Conservation (phyloP, 495 filamentous ascomycete species). For the Talaromyces liani region DNA sequence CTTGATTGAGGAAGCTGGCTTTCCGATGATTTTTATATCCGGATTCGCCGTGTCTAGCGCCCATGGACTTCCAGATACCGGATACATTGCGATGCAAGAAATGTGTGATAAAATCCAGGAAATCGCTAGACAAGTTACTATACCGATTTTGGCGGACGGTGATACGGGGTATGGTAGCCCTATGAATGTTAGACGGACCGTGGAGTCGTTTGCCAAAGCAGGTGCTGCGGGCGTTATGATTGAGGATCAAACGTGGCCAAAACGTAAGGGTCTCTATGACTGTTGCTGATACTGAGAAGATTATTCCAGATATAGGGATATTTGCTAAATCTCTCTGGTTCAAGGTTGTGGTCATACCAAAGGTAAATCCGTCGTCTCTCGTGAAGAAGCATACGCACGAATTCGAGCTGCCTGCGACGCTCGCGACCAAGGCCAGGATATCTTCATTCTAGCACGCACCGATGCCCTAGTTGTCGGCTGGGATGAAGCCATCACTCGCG, state of each 20-base stretch:
- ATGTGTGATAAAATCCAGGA: slow-evolving; percentile 37
- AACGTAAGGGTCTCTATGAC: slow-evolving; percentile 15
- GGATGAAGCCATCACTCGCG: slow-evolving; percentile 31
- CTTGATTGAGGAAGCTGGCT: slow-evolving; percentile 33
- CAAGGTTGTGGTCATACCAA: slow-evolving; percentile 38
- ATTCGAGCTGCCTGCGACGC: slow-evolving; percentile 34
- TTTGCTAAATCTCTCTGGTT: background rate
- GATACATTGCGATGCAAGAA: slow-evolving; percentile 36
- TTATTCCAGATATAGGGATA: background rate
- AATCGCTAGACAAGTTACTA: slow-evolving; percentile 21
- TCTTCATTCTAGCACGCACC: slow-evolving; percentile 35
- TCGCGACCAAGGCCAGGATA: slow-evolving; percentile 32
- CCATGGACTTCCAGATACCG: slow-evolving; percentile 33
- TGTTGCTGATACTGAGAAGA: background rate
- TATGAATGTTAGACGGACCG: slow-evolving; percentile 35
- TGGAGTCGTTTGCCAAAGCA: slow-evolving; percentile 29
- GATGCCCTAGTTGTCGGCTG: slow-evolving; percentile 30
- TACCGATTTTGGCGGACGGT: slow-evolving; percentile 35
- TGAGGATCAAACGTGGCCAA: slow-evolving; percentile 36
- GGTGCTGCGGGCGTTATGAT: slow-evolving; percentile 35
- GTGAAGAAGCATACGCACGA: slow-evolving; percentile 32
- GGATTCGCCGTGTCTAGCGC: slow-evolving; percentile 27
- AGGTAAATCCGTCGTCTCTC: slow-evolving; percentile 34
- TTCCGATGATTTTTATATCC: slow-evolving; percentile 30
- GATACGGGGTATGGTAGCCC: slow-evolving; percentile 36